Conservation (phyloP, 2,329 filamentous ascomycete species). For the Claviceps arundinis region DNA sequence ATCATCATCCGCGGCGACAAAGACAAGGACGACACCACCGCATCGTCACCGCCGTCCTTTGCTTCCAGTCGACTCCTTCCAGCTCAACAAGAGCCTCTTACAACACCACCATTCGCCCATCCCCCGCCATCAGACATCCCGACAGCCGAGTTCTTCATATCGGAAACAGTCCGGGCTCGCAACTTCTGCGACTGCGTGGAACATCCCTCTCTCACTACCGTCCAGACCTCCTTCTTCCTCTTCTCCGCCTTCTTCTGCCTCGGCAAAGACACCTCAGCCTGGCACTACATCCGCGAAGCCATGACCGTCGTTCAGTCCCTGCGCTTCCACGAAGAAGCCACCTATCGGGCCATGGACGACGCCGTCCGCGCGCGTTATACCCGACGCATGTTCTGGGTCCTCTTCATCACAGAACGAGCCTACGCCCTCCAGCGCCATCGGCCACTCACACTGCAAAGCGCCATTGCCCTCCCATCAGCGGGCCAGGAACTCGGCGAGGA, state of each 20-base stretch:
- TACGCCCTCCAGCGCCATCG: constrained; percentile 19
- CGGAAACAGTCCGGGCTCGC: constrained; percentile 15
- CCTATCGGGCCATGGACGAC: constrained; percentile 9
- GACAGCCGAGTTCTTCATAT: constrained; percentile 12
- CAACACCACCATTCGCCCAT: background rate
- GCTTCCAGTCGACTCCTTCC: background rate
- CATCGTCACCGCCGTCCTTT: background rate
- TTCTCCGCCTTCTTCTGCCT: constrained; percentile 17
- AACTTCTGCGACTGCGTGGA: constrained; percentile 13
- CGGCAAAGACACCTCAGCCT: constrained; percentile 20
- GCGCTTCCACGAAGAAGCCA: constrained; percentile 16
- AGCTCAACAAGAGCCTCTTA: background rate
- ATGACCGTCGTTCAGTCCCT: constrained; percentile 17
- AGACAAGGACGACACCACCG: background rate
- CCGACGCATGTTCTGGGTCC: constrained; percentile 16
- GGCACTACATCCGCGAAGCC: constrained; percentile 19
- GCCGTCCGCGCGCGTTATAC: constrained; percentile 7
- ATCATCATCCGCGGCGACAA: constrained; percentile 7
- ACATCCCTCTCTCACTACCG: constrained; percentile 13
- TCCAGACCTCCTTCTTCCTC: constrained; percentile 21
- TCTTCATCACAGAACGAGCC: constrained; percentile 20
- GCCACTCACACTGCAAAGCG: constrained; percentile 14
- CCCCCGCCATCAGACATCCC: constrained; percentile 2
- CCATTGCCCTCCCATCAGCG: constrained; percentile 11
- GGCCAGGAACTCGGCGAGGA: constrained; percentile 11